Evolutionary conservation across 768 basidiomycete genomes (phyloP), one percentile per base, ranked within the genome.

Genomic region (Kwoniella heveanensis): DNA sequence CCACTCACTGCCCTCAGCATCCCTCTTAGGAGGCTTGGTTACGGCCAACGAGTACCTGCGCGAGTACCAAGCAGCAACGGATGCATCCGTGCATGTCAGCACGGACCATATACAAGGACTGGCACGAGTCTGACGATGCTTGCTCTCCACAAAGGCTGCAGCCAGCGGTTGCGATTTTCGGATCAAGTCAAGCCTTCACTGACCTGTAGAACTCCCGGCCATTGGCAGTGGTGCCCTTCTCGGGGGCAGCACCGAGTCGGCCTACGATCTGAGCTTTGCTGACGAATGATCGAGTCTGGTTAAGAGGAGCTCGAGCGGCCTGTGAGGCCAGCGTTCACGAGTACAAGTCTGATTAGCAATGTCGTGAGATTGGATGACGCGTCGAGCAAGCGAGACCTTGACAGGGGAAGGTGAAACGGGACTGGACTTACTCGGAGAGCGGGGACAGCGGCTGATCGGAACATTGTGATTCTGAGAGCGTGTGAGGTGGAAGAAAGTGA

Each of bases 221-320:
- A 22, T 30, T 25, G 32, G 26, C 37, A n/a, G 66, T 62, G 19
- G 50, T 56, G 5, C 51, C 51, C 50, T 62, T 54, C 37, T 62
- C 61, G 27, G 66, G 66, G 13, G 53, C 61, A 56, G 66, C 66
- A 47, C 66, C 66, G 22, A 67, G 66, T 55, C 66, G 36, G 24
- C 66, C 66, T 7, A 67, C 57, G 36, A 67, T 36, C 32, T 58
- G 57, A 46, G 66, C 66, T 55, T 67, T 67, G 51, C 60, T 57
- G 32, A 64, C 55, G 47, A 60, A 67, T 2, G 66, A 57, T 52
- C 61, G 50, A 30, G 51, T 37, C 36, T 64, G 62, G 30, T 25
- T 32, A 54, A 47, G 37, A 46, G 63, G 36, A 19, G 57, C 63
- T 49, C 32, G 46, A 24, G 48, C 22, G 24, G 57, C 26, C 62